Conservation (phyloP, 345 rosid genomes). For the Eutrema heterophyllum region DNA sequence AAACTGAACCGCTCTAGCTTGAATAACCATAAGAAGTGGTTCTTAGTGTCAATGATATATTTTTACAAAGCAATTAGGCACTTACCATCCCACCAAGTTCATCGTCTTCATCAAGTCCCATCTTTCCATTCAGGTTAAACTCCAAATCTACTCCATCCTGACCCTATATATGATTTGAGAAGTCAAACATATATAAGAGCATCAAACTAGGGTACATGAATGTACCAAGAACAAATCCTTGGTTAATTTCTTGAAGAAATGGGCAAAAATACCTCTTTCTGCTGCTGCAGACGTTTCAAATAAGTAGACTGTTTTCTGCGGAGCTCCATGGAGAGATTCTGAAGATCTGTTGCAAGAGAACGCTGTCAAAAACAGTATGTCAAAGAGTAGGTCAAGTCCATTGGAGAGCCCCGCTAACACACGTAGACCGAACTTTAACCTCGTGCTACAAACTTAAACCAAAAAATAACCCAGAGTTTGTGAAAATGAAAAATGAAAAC, state of each 20-base stretch:
- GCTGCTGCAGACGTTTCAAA: slow-evolving; percentile 60
- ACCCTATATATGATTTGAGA: slow-evolving; percentile 38
- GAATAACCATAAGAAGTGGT: not conserved
- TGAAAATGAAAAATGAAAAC: too few species aligned
- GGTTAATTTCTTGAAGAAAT: not conserved
- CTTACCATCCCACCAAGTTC: slow-evolving; percentile 49
- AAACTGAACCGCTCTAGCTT: not conserved
- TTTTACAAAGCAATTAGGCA: not conserved
- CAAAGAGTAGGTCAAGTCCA: slow-evolving; percentile 30
- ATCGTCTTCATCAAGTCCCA: slow-evolving; percentile 48
- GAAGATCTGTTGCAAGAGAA: slow-evolving; percentile 82
- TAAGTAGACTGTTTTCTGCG: slow-evolving; percentile 70
- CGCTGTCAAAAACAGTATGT: slow-evolving; percentile 46
- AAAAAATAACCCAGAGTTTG: not conserved
- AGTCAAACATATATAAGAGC: not conserved
- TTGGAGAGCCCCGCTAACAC: slow-evolving; percentile 4
- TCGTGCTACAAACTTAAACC: not conserved
- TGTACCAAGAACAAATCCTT: not conserved
- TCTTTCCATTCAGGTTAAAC: slow-evolving; percentile 54
- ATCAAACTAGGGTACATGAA: not conserved
- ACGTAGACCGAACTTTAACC: not conserved
- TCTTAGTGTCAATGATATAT: not conserved
- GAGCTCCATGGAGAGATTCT: slow-evolving; percentile 64
- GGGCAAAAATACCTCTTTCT: slow-evolving; percentile 43
- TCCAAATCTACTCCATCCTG: slow-evolving; percentile 61